A percentile compares a stretch with the other conserved stretches of the same genome.
Conservation (phyloP, 2,329 filamentous ascomycete genomes). For the Emmonsiellopsis sp. region DNA sequence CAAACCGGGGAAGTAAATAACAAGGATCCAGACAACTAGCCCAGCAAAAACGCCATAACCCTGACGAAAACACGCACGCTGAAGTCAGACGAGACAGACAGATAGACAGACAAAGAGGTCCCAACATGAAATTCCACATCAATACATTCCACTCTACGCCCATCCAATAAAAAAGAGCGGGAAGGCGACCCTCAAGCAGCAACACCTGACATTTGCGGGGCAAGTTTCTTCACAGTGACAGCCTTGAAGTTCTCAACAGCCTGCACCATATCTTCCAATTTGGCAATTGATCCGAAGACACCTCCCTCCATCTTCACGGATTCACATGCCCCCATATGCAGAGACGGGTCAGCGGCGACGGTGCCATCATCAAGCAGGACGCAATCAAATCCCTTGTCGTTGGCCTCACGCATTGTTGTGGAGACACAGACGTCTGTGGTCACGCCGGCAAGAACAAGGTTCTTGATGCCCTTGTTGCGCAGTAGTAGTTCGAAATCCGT, state of each 20-base stretch:
- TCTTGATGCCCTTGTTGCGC: slow-evolving; percentile 41
- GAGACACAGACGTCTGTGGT: slow-evolving; percentile 49
- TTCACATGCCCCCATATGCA: slow-evolving; percentile 34
- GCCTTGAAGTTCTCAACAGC: slow-evolving; percentile 34
- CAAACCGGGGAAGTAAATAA: too few species aligned
- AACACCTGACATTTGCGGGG: slow-evolving; percentile 27
- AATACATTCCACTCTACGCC: too few species aligned
- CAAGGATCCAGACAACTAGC: too few species aligned
- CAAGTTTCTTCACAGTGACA: slow-evolving; percentile 32
- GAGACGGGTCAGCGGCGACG: slow-evolving; percentile 30
- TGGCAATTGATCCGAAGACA: slow-evolving; percentile 34
- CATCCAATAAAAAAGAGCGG: not conserved
- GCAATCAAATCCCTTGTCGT: slow-evolving; percentile 47
- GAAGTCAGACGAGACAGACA: not conserved
- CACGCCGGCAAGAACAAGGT: slow-evolving; percentile 45
- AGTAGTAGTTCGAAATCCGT: slow-evolving; percentile 46
- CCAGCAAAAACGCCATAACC: not conserved
- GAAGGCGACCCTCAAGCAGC: not conserved
- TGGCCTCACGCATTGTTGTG: slow-evolving; percentile 47
- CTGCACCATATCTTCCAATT: slow-evolving; percentile 29
- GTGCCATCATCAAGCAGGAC: slow-evolving; percentile 42
- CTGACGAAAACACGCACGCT: not conserved
- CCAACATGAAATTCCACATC: not conserved
- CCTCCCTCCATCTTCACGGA: slow-evolving; percentile 39
- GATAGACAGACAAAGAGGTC: not conserved